Evolutionary conservation across 805 yeast genomes (phyloP), one percentile per base, ranked within the genome.

Genomic region (Yamadazyma sp.): DNA sequence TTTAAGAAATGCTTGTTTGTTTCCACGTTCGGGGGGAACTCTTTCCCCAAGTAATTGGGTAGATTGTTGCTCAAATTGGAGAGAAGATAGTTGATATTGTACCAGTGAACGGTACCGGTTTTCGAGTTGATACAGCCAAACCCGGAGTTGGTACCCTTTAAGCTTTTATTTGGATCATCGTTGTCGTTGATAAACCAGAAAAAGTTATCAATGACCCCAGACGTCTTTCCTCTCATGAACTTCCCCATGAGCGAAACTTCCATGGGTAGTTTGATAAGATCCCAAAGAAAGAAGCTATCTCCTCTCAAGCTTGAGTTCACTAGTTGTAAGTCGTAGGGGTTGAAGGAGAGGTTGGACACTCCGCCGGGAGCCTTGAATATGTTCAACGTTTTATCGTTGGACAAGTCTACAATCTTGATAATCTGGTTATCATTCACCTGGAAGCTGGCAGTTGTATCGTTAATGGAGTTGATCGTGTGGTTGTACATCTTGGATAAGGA

Each of bases 101-200:
- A 82, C 72, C 82, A 78, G 49, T 82, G 88, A 13, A 82, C 56
- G 1, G 84, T 72, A 0, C 88, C 88, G 10, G 74, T 64, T 4
- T 66, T 55, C 38, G 64, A 62, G 17, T 82, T 80, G 12, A 78
- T 63, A 28, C 80, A 60, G 0, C 80, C 76, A 42, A 80, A 66
- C 3, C 71, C 71, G 10, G 60, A 59, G 38, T 64, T 67, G 17
- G 54, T 58, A 9, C 59, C 61, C 27, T 38, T 40, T n/a, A 40
- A 27, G n/a, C 34, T 29, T 15, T 41, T 41, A 12, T 45, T 49
- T 20, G 28, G 6, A 22, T 22, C 12, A 22, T 22, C 16, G 4
- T 50, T 44, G 31, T 73, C 70, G 33, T 64, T 65, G 6, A 60
- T 57, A 24, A 67, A 67, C 88, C 89, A 82, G 17, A 71, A 52